Conservation (phyloP, 176 grass and related monocot genomes). For the Cocos nucifera region DNA sequence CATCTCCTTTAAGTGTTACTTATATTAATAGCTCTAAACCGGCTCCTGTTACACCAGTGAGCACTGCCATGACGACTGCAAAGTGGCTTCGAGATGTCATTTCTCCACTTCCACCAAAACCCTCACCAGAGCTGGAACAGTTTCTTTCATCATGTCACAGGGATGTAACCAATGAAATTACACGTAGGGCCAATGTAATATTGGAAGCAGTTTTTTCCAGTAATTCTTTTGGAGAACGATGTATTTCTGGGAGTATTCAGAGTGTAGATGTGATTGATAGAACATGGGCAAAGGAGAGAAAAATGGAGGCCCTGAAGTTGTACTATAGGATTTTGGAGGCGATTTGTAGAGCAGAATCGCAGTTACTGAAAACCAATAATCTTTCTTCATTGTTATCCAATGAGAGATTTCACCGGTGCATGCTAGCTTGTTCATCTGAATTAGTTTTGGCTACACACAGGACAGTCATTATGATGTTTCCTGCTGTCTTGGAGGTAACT, state of each 20-base stretch:
- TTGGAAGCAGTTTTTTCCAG: slow-evolving; percentile 85
- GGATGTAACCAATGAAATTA: slow-evolving; percentile 45
- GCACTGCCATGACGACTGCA: slow-evolving; percentile 86
- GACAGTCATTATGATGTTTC: slow-evolving; percentile 95
- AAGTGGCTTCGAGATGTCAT: slow-evolving; percentile 92
- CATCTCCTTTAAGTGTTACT: slow-evolving; percentile 39
- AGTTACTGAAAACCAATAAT: slow-evolving; percentile 46
- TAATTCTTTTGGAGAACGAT: slow-evolving; percentile 31
- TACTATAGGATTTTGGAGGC: slow-evolving; percentile 80
- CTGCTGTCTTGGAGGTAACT: slow-evolving; percentile 75
- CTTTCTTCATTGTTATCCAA: slow-evolving; percentile 68
- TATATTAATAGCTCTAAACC: slow-evolving; percentile 39
- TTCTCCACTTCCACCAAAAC: slow-evolving; percentile 61
- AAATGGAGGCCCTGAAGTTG: slow-evolving; percentile 83
- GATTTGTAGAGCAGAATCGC: slow-evolving; percentile 66
- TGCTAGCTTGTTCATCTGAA: slow-evolving; percentile 92
- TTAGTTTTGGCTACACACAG: slow-evolving; percentile 87
- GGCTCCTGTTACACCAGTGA: slow-evolving; percentile 73
- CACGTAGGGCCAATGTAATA: slow-evolving; percentile 54
- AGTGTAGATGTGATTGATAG: slow-evolving; percentile 59
- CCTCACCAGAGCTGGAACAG: slow-evolving; percentile 54
- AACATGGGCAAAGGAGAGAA: slow-evolving; percentile 83
- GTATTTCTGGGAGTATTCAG: slow-evolving; percentile 39
- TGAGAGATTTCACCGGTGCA: slow-evolving; percentile 84
- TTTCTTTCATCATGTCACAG: slow-evolving; percentile 60